phyloP scores from a whole-genome alignment of 2,329 filamentous ascomycete species.

The Sporothrix protearum region DNA sequence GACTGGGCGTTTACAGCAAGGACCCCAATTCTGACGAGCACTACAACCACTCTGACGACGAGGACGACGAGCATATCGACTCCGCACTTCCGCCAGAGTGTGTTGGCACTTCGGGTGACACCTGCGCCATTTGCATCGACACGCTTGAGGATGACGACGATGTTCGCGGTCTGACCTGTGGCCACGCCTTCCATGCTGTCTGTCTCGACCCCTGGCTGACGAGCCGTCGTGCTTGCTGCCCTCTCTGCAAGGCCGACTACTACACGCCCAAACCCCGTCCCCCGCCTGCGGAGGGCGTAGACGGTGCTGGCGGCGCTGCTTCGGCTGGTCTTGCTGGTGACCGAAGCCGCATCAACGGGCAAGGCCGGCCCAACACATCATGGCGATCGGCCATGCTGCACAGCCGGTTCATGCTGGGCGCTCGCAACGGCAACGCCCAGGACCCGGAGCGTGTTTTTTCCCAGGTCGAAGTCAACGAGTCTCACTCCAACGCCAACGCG shows the following conservation, averaged over 20 bases:
- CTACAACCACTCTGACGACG: slow-evolving; percentile 48
- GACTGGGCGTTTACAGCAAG: slow-evolving; percentile 28
- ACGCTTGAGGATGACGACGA: slow-evolving; percentile 93
- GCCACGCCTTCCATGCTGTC: slow-evolving; percentile 95
- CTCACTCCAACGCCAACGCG: neutral
- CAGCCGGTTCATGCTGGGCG: slow-evolving; percentile 10
- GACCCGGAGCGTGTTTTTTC: neutral
- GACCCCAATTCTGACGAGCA: slow-evolving; percentile 34
- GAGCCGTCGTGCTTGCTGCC: slow-evolving; percentile 88
- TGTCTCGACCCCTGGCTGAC: slow-evolving; percentile 98
- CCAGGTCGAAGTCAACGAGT: neutral
- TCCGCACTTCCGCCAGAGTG: slow-evolving; percentile 78
- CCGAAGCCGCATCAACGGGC: slow-evolving; percentile 46
- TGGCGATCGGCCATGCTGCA: slow-evolving; percentile 33
- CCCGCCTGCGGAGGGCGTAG: slow-evolving; percentile 41
- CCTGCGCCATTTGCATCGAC: slow-evolving; percentile 95
- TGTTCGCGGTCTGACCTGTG: slow-evolving; percentile 86
- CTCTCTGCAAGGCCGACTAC: slow-evolving; percentile 96
- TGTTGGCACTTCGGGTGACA: slow-evolving; percentile 77
- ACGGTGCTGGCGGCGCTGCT: slow-evolving; percentile 29
- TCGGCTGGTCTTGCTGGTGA: slow-evolving; percentile 34
- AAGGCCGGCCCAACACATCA: slow-evolving; percentile 40
- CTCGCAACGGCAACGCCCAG: neutral
- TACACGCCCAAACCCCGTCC: slow-evolving; percentile 88
- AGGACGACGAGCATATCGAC: slow-evolving; percentile 68